These are phyloP conservation scores for Apophysomyces ossiformis DNA, from an alignment of 371 early-diverging fungal genomes.

Conservation along the genomic window DNA sequence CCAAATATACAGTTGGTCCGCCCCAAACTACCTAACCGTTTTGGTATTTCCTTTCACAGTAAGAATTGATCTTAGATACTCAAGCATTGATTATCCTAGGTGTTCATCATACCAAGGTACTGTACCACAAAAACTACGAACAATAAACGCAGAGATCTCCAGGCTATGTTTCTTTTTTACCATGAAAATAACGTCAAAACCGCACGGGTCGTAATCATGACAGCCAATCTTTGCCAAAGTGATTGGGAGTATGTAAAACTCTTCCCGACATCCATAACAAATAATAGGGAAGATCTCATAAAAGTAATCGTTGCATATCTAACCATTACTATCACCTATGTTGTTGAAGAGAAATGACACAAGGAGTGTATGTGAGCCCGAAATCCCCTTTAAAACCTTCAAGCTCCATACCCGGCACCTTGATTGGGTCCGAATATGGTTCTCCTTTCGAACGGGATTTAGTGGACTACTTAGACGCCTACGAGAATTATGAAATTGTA, in stretches of 20 bases:
- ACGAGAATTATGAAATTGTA: constrained; percentile 24
- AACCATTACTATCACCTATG: neutral
- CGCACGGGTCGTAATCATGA: constrained; percentile 59
- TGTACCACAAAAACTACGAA: neutral
- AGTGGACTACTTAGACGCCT: constrained; percentile 49
- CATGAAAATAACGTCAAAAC: constrained; percentile 29
- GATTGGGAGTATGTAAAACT: constrained; percentile 63
- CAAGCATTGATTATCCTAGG: constrained; percentile 31
- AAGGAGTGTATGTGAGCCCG: constrained; percentile 56
- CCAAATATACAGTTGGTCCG: constrained; percentile 20
- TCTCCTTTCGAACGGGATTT: constrained; percentile 63
- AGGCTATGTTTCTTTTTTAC: constrained; percentile 63
- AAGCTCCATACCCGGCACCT: constrained; percentile 6
- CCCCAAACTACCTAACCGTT: constrained; percentile 17
- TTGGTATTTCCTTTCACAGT: constrained; percentile 1
- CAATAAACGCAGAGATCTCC: neutral
- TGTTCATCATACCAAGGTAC: constrained; percentile 68
- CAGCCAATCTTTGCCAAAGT: constrained; percentile 63
- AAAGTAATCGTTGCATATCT: neutral
- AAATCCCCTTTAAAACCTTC: constrained; percentile 37
- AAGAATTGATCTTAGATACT: no score
- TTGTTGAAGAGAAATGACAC: constrained; percentile 53
- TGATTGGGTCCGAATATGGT: constrained; percentile 24
- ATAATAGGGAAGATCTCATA: neutral
- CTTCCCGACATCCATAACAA: no score